Base-by-base conservation (phyloP, 2,329 filamentous ascomycete species). In the Plenodomus lindquistii region DNA sequence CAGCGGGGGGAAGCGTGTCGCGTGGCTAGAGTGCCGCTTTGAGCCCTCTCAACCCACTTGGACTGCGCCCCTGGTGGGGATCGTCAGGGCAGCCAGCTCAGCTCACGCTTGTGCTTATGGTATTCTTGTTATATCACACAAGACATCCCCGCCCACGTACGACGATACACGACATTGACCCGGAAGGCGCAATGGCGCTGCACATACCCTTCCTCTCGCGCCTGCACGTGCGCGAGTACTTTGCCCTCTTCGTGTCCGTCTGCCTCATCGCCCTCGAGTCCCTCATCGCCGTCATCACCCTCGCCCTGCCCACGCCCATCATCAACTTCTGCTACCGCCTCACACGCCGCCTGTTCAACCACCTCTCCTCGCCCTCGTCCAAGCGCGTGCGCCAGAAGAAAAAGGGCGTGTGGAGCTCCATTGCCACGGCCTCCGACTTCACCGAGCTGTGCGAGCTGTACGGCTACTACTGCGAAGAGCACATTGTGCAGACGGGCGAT, bases 401-500 rank as follows among this genome's bases (percentile, higher is more conserved):
- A 65, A 88, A 87, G 85, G 84, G 82, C 34, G 80, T 91, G 46
- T 90, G 89, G 34, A 82, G 77, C n/a, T 85, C 86, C 8, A 86
- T 99, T 48, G 87, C 91, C 46, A 87, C 94, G 67, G 91, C 93
- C 4, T 84, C 89, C 52, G 94, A 97, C 67, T 97, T 99, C 70
- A 85, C 91, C 38, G 93, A 97, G 67, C 82, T 99, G n/a, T 97
- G 93, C 73, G 87, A 86, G 34, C 77, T 96, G 11, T 96, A 87
- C 72, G 93, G 92, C 39, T 97, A 97, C 73, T 88, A 90, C 61
- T 90, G 93, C 5, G 94, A 99, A 71, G 94, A 99, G 74, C 94
- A 99, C 71, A 87, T 99, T 41, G 89, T 96, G 10, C 92, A 96
- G 73, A 99, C 94, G 2, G 86, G 85, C 53, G 94, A 99, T 77